phyloP scores from a whole-genome alignment of 2,329 filamentous ascomycete species.

The Chrysoporthe deuterocubensis region DNA sequence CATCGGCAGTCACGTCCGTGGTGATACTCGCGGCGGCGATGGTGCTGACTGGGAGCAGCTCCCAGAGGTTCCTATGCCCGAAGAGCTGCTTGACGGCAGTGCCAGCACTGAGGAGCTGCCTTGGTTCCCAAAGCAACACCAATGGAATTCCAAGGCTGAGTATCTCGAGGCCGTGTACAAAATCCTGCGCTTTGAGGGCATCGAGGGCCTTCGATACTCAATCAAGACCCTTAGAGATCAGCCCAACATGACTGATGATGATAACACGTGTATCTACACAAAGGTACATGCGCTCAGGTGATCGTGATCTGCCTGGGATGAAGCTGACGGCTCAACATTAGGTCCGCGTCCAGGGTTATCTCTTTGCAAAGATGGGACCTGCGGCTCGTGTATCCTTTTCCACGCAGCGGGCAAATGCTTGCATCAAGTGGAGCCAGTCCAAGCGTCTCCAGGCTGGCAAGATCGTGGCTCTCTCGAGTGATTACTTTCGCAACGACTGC shows the following conservation, averaged over 20 bases:
- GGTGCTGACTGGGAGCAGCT: conserved; percentile 33
- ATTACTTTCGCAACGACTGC: conserved; percentile 68
- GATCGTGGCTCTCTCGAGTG: conserved; percentile 57
- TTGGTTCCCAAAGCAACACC: conserved; percentile 57
- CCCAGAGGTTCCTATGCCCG: conserved; percentile 59
- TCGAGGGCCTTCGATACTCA: conserved; percentile 70
- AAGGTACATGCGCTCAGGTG: conserved; percentile 54
- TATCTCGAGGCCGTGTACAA: conserved; percentile 78
- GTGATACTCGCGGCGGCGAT: background rate
- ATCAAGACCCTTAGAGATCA: conserved; percentile 58
- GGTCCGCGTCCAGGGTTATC: conserved; percentile 69
- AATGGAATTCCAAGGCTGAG: conserved; percentile 63
- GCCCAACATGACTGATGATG: conserved; percentile 61
- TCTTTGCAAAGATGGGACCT: conserved; percentile 65
- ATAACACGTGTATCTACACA: conserved; percentile 68
- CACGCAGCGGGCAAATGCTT: conserved; percentile 64
- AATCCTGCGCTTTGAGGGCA: conserved; percentile 74
- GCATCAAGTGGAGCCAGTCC: conserved; percentile 66
- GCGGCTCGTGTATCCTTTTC: conserved; percentile 74
- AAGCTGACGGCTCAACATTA: conserved; percentile 38
- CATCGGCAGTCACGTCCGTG: conserved; percentile 18
- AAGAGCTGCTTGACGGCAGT: conserved; percentile 53
- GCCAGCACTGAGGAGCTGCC: conserved; percentile 41
- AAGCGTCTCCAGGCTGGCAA: conserved; percentile 56
- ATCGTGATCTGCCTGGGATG: background rate